Base-by-base conservation (phyloP, 345 rosid species). In the Camelina hispida region DNA sequence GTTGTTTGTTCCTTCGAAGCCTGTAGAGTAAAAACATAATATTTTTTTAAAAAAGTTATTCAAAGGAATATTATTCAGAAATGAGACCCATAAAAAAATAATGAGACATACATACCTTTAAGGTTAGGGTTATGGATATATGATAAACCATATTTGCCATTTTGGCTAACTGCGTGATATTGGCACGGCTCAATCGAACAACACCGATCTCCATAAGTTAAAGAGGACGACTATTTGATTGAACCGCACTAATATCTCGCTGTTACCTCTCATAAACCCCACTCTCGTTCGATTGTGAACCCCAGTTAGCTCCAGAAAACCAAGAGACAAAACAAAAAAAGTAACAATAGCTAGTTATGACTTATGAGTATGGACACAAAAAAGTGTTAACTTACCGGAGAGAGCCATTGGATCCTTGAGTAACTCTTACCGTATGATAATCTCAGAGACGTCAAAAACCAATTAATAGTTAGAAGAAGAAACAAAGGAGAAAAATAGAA, bases 131-230 rank as follows among this genome's bases (percentile, higher is more conserved):
- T 34, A 7, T 9, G 37, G 13, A 38, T 38, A 38, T 38, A 38
- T 14, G 6, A 16, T 23, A 74, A 28, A 9, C 46, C n/a, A 47
- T 42, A 0, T 4, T 59, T 16, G 6, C 11, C 18, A 17, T 18
- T 22, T 42, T 53, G 68, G 69, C 3, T 56, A 13, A 20, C 71
- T 12, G 64, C 88, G 92, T 85, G 97, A 92, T 92, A 89, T 92
- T 92, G 97, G 93, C 96, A 88, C 97, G 96, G 97, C 96, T 92
- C 97, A 92, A 92, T 89, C 93, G 83, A 89, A 92, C 73, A 82
- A 82, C 50, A 59, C 83, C 75, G 62, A 34, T 64, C 82, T 86
- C 84, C 32, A 76, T 15, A 40, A 14, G 28, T 7, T 14, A 65
- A 3, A 52, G 87, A 89, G 81, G 25, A 60, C 52, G 42, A 80